Percentiles rank a stretch among this genome's conserved stretches.
phyloP scores from a whole-genome alignment of 805 yeast species.

The Metschnikowia similis region DNA sequence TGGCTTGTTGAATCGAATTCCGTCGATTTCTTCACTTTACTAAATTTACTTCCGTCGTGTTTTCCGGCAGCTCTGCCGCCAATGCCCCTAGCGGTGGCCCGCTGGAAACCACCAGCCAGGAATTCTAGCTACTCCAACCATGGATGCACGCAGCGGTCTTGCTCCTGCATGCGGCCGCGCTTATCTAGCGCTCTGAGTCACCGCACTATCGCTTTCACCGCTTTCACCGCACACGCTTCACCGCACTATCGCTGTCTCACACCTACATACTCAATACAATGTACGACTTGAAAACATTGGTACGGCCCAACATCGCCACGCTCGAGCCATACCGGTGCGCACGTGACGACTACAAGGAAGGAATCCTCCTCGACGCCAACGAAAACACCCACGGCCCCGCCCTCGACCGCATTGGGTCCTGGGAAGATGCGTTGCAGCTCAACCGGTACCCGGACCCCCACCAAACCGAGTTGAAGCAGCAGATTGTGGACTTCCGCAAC shows the following conservation, averaged over 20 bases:
- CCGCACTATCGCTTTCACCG: background rate
- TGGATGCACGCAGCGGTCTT: background rate
- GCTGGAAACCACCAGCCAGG: too few species aligned
- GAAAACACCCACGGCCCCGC: conserved; percentile 95
- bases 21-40: too few species aligned
- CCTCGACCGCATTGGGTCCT: conserved; percentile 37
- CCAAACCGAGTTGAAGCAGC: conserved; percentile 69
- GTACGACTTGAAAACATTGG: conserved; percentile 46
- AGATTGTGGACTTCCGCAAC: conserved; percentile 70
- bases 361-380: conserved; percentile 88
- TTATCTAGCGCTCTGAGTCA: conserved; percentile 3
- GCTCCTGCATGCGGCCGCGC: conserved; percentile 3
- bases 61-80: too few species aligned
- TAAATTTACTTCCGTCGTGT: too few species aligned
- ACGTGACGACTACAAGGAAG: conserved; percentile 88
- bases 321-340: conserved; percentile 96
- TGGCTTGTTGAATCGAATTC: too few species aligned
- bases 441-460: conserved; percentile 98
- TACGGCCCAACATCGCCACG: conserved; percentile 78
- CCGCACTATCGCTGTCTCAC: background rate
- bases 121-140: too few species aligned
- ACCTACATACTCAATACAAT: background rate
- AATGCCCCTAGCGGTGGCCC: too few species aligned
- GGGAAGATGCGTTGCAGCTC: conserved; percentile 53
- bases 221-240: background rate